A percentile compares a stretch with the other conserved stretches of the same genome.
Evolutionary conservation across 371 early-diverging fungal genomes (phyloP).

Genomic region (Spraguea lophii): DNA sequence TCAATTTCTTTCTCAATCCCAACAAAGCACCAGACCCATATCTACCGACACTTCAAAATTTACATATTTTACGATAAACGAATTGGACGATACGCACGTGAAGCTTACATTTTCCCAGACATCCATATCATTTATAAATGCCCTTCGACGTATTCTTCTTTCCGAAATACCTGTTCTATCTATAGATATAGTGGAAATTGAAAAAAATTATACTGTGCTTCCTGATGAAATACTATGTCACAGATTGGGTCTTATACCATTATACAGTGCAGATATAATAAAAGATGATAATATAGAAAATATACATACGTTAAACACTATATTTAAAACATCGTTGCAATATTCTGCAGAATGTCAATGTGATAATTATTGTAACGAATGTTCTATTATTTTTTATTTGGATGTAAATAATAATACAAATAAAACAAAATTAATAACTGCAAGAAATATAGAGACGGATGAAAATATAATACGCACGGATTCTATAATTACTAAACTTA

Average conservation of each 20-base stretch:
- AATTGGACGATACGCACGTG: background rate
- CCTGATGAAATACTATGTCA: constrained; percentile 94
- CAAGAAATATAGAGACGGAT: constrained; percentile 57
- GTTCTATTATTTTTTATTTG: constrained; percentile 65
- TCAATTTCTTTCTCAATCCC: no score
- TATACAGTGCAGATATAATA: constrained; percentile 50
- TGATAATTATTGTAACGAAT: constrained; percentile 60
- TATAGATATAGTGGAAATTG: constrained; percentile 86
- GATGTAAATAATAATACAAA: constrained; percentile 58
- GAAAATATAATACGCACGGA: constrained; percentile 44
- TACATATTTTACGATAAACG: no score
- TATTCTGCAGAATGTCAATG: constrained; percentile 63
- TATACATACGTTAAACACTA: constrained; percentile 1
- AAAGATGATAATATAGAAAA: constrained; percentile 55
- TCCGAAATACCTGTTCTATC: constrained; percentile 94
- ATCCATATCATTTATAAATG: constrained; percentile 56
- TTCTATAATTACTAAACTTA: constrained; percentile 66
- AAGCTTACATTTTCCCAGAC: constrained; percentile 46
- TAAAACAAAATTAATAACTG: constrained; percentile 56
- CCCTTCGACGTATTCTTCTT: constrained; percentile 75
- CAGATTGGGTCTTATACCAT: constrained; percentile 82
- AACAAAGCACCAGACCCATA: no score
- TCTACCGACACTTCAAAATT: no score
- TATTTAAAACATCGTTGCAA: background rate
- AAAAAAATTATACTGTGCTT: constrained; percentile 74